Percentiles rank a stretch among this genome's conserved stretches.
These are phyloP conservation scores for Epichloe gansuensis DNA, from an alignment of 2,329 filamentous ascomycete genomes.

Conservation along the genomic window DNA sequence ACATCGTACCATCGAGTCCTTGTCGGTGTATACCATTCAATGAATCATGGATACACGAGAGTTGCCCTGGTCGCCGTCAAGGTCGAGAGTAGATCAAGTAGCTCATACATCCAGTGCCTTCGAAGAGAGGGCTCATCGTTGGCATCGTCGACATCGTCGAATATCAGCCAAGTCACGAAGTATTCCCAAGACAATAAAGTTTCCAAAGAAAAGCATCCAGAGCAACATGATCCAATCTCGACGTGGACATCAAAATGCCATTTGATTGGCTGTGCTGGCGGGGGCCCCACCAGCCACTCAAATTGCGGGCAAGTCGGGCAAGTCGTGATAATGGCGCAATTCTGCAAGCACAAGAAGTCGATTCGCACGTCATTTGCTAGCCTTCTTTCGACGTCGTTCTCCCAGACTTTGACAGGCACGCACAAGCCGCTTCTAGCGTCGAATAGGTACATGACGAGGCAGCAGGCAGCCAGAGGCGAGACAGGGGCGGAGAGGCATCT, in stretches of 20 bases:
- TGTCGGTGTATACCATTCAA: background rate
- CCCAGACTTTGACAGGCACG: background rate
- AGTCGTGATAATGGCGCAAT: constrained; percentile 3
- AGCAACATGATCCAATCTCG: background rate
- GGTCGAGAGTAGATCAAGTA: too few species aligned
- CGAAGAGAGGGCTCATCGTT: background rate
- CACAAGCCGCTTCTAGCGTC: background rate
- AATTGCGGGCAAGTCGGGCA: background rate
- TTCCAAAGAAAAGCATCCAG: background rate
- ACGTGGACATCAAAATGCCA: background rate
- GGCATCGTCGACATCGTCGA: background rate
- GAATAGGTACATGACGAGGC: background rate
- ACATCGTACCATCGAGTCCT: background rate
- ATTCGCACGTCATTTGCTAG: constrained; percentile 5
- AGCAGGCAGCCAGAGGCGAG: background rate
- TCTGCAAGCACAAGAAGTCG: background rate
- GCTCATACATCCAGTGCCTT: too few species aligned
- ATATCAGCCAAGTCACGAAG: background rate
- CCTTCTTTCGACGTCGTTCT: background rate
- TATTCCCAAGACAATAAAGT: background rate
- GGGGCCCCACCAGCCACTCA: background rate
- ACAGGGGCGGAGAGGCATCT: background rate
- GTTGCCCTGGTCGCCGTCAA: too few species aligned
- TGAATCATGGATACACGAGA: too few species aligned
- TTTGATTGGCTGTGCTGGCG: background rate